These are phyloP conservation scores for Crepidotus variabilis DNA, from an alignment of 768 basidiomycete species.

Conservation along the genomic window DNA sequence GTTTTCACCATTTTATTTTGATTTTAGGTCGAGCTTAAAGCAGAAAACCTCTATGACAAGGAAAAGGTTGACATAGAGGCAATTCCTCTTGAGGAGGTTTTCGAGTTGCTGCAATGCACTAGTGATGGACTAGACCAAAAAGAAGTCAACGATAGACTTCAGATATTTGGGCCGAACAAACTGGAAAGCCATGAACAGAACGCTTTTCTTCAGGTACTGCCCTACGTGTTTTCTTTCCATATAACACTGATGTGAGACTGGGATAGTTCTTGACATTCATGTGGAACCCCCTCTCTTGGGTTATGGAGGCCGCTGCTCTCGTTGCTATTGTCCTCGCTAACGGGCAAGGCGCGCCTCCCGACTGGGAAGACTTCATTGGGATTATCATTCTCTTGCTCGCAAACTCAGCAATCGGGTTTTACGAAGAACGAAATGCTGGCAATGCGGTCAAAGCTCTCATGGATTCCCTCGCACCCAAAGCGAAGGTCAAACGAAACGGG, in stretches of 20 bases:
- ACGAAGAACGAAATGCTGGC: conserved; percentile 95
- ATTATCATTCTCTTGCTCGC: conserved; percentile 87
- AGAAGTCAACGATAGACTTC: conserved; percentile 80
- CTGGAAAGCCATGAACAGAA: conserved; percentile 90
- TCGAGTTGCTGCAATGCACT: conserved; percentile 88
- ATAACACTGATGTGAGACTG: neutral
- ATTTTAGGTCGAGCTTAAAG: conserved; percentile 76
- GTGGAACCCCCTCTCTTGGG: conserved; percentile 99
- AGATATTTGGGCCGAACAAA: conserved; percentile 95
- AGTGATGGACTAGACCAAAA: conserved; percentile 71
- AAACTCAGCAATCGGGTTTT: conserved; percentile 97
- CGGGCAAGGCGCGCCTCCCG: conserved; percentile 82
- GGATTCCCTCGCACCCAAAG: conserved; percentile 98
- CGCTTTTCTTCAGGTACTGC: conserved; percentile 73
- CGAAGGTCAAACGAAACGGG: conserved; percentile 85
- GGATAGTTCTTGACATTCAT: conserved; percentile 88
- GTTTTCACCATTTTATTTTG: neutral
- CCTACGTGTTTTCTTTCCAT: neutral
- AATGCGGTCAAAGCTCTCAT: conserved; percentile 99
- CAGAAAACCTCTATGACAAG: conserved; percentile 94
- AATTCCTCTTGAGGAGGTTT: conserved; percentile 92
- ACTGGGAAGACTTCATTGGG: conserved; percentile 98
- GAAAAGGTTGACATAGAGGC: conserved; percentile 99
- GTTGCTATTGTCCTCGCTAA: conserved; percentile 96
- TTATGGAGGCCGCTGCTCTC: conserved; percentile 95